Percentiles rank a stretch among this genome's conserved stretches.
phyloP scores from a whole-genome alignment of 2,329 filamentous ascomycete genomes.

The Aspergillus hiratsukae region DNA sequence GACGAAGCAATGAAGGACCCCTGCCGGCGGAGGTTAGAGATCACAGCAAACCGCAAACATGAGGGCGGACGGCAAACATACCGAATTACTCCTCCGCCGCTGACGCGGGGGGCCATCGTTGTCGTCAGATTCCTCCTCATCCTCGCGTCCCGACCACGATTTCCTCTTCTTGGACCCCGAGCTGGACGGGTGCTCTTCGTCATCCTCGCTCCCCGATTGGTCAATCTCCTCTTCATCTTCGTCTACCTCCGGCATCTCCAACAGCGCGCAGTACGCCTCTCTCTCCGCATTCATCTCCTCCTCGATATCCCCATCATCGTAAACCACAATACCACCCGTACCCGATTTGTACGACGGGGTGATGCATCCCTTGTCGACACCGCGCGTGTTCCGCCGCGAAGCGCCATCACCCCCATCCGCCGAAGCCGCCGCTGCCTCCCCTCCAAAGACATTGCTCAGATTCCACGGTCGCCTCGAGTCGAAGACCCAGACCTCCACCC shows the following conservation, averaged over 20 bases:
- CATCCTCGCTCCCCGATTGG: conserved; percentile 55
- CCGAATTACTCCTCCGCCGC: conserved; percentile 81
- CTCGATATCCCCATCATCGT: conserved; percentile 93
- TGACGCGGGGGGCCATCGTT: conserved; percentile 73
- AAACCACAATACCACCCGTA: conserved; percentile 84
- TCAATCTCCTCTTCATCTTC: conserved; percentile 65
- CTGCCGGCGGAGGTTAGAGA: conserved; percentile 14
- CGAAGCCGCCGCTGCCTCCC: conserved; percentile 53
- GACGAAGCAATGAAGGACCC: conserved; percentile 40
- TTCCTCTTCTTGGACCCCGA: conserved; percentile 63
- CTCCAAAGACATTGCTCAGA: conserved; percentile 85
- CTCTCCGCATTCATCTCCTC: conserved; percentile 70
- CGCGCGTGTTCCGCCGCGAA: conserved; percentile 51
- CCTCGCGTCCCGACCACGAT: conserved; percentile 67
- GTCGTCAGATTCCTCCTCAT: conserved; percentile 63
- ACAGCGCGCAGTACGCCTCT: conserved; percentile 77
- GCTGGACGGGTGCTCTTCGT: conserved; percentile 45
- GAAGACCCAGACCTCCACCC: conserved; percentile 93
- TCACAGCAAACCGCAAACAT: conserved; percentile 6
- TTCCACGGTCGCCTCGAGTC: conserved; percentile 95
- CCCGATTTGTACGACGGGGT: conserved; percentile 68
- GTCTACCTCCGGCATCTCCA: conserved; percentile 86
- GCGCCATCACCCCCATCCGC: conserved; percentile 43
- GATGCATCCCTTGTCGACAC: conserved; percentile 70
- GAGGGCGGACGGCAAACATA: conserved; percentile 37